phyloP scores from a whole-genome alignment of 2,329 filamentous ascomycete genomes.

The Trichoderma hamatum region DNA sequence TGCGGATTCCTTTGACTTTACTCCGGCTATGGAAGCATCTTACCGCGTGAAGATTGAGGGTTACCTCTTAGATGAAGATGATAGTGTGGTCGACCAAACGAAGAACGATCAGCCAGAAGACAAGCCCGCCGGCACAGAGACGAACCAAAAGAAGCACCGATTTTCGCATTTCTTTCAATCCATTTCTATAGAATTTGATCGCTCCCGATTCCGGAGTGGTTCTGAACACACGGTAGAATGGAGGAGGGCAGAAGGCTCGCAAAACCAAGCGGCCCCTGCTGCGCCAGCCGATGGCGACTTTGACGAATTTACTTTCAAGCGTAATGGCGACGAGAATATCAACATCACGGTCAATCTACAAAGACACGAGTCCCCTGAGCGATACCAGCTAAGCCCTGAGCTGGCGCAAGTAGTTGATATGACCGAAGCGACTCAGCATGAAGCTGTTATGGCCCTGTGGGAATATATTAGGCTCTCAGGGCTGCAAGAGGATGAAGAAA shows the following conservation, averaged over 20 bases:
- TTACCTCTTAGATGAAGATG: conserved; percentile 72
- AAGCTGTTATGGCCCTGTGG: conserved; percentile 90
- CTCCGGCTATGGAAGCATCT: conserved; percentile 72
- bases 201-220: conserved; percentile 59
- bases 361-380: conserved; percentile 82
- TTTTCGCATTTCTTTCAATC: conserved; percentile 82
- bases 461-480: conserved; percentile 88
- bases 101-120: conserved; percentile 21
- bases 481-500: conserved; percentile 92
- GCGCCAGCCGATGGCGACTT: conserved; percentile 72
- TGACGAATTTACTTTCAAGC: conserved; percentile 88
- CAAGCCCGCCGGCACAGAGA: conserved; percentile 43
- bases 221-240: conserved; percentile 72
- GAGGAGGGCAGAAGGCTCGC: conserved; percentile 73
- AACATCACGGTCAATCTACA: conserved; percentile 88
- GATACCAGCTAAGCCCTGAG: conserved; percentile 76
- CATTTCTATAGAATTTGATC: conserved; percentile 75
- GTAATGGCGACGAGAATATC: conserved; percentile 87
- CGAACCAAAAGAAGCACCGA: conserved; percentile 52
- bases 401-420: conserved; percentile 85
- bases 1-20: conserved; percentile 80
- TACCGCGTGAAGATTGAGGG: conserved; percentile 94
- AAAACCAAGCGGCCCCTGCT: conserved; percentile 47
- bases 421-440: conserved; percentile 81
- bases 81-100: conserved; percentile 59